Percentiles rank a stretch among this genome's conserved stretches.
Evolutionary conservation across 345 rosid genomes (phyloP).

Genomic region (Gossypium rotundifolium): DNA sequence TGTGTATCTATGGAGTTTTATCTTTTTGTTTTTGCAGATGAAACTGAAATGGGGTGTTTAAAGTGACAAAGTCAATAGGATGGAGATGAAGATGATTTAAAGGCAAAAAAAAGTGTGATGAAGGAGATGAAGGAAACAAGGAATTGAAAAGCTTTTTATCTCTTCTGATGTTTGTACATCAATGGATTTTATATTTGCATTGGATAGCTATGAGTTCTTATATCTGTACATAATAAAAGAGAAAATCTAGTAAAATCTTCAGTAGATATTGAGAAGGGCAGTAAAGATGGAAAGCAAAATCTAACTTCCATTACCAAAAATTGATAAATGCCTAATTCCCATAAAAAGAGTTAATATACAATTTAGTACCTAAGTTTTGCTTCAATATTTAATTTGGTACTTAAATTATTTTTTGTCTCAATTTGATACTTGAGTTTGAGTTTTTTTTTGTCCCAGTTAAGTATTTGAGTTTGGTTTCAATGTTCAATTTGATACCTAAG

Average conservation of each 20-base stretch:
- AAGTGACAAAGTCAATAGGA: background rate
- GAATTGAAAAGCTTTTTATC: background rate
- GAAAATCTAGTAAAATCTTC: background rate
- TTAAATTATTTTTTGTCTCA: too few species aligned
- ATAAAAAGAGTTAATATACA: too few species aligned
- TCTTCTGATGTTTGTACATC: conserved; percentile 4
- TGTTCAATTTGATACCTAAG: too few species aligned
- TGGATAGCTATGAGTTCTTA: background rate
- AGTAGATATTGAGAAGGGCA: background rate
- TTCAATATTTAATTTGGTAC: too few species aligned
- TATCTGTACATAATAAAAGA: background rate
- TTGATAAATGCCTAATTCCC: too few species aligned
- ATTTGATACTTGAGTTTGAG: too few species aligned
- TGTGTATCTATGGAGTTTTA: background rate
- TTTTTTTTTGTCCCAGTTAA: too few species aligned
- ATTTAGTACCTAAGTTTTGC: too few species aligned
- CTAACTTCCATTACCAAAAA: background rate
- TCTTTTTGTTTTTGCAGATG: conserved; percentile 14
- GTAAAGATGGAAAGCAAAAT: background rate
- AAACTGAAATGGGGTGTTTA: conserved; percentile 12
- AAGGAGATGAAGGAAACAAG: background rate
- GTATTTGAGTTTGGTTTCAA: too few species aligned
- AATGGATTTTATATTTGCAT: conserved; percentile 7
- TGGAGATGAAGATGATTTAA: background rate
- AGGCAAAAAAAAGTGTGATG: background rate